Evolutionary conservation across 495 filamentous ascomycete species (phyloP), one percentile per base, ranked within the genome.

Genomic region (Entonaema liquescens): DNA sequence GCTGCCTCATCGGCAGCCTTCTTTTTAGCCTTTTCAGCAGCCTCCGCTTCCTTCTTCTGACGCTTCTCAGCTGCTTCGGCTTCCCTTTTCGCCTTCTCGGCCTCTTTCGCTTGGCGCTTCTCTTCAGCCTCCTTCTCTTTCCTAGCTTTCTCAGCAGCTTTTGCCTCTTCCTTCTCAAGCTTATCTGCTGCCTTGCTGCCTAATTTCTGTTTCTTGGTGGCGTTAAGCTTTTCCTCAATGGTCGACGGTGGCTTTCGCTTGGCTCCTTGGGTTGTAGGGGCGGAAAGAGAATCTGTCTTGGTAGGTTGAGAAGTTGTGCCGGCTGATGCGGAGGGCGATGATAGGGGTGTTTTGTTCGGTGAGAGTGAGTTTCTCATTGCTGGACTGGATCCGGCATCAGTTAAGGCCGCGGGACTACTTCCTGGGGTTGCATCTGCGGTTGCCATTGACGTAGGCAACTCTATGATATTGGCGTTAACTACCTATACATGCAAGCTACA

Each of bases 31-130:
- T 79, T 78, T 70, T 85, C 87, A 42, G 80, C 83, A 5, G 80
- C 78, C 26, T 78, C 79, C 49, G 80, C 83, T 31, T 79, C 80
- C 33, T 75, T 81, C 67, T 81, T 82, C 66, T 89, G 87, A 42
- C 86, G 86, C 38, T 85, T 83, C 19, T 82, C 36, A 83, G 77
- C 0, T 84, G 44, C 88, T 77, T 77, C 88, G 89, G 59, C 81
- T 80, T 59, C 56, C 21, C 28, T 40, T 12, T 59, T 59, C 9
- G 52, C 67, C 83, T 86, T 69, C 87, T 91, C 50, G 47, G 61
- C 42, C 9, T 47, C 42, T 23, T 47, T 47, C 3, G 42, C 42
- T 44, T 52, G 62, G 25, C 38, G 52, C n/a, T 55, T 55, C 52
- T 55, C 52, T 78, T 77, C 88, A 89, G 59, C 81, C 79, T 59